Evolutionary conservation across 192 early-diverging fungal genomes (phyloP), one percentile per base, ranked within the genome.

Genomic region (Coemansia pectinata): DNA sequence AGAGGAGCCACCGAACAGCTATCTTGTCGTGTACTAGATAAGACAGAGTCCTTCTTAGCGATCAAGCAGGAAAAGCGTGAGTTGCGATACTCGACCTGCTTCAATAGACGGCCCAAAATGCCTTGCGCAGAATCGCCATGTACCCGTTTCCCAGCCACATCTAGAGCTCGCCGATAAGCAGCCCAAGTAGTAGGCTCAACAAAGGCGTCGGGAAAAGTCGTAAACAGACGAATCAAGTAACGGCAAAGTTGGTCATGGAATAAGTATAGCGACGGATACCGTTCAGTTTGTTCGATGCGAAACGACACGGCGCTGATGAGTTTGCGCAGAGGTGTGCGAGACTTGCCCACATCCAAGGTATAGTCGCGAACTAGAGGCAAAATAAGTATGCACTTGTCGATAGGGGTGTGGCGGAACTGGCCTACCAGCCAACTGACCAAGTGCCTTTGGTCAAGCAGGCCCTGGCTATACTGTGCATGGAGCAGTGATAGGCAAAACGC

Each of bases 291-390:
- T 7, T 68, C 65, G 40, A 79, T 48, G 25, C 78, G 72, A 36
- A 60, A 47, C 3, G 65, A 65, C 19, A 79, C 48, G 27, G 79
- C 79, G 12, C 40, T 63, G 14, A 85, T 65, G 8, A 85, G 73
- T 47, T 75, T 76, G 58, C 84, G 76, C 70, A 85, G 65, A 34
- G 79, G 79, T n/a, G 67, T 82, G 36, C 84, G 79, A 15, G 84
- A 78, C 14, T 73, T 71, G 15, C 71, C 64, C 19, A 82, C 79
- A 19, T 85, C 84, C 17, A 31, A 4, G 4, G 69, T 63, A 44
- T 85, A 85, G 55, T 79, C 77, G 4, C 50, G 34, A 3, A 79
- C 38, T 12, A 76, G 48, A 1, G 73, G 79, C 15, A 85, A 40
- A 5, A 73, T 48, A 36, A 77, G 36, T 72, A 85, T 78, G 76